Evolutionary conservation across 495 filamentous ascomycete genomes (phyloP).

Genomic region (Penicillium canescens): DNA sequence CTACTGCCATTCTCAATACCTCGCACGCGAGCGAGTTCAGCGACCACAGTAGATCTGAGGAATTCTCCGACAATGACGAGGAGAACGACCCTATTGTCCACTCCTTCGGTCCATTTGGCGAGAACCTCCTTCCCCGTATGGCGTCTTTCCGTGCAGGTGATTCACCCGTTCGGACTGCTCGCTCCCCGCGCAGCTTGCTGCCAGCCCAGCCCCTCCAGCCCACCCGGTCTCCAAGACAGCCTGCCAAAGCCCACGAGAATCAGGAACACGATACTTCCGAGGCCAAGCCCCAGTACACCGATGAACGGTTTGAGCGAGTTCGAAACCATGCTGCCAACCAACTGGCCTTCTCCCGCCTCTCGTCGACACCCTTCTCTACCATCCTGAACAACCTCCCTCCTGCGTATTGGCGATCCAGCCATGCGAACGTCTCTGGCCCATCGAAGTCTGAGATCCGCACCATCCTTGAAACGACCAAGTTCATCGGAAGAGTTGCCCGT

Average conservation of each 20-base stretch:
- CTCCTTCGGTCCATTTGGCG: constrained; percentile 86
- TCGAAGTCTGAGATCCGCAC: constrained; percentile 62
- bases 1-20: constrained; percentile 34
- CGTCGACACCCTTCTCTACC: constrained; percentile 87
- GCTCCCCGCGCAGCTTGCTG: constrained; percentile 29
- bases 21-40: constrained; percentile 60
- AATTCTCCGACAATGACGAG: constrained; percentile 79
- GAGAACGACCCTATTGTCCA: constrained; percentile 91
- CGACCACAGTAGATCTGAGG: constrained; percentile 56
- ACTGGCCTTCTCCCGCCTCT: constrained; percentile 90
- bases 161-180: constrained; percentile 52
- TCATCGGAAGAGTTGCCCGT: constrained; percentile 83
- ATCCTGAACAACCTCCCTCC: constrained; percentile 82
- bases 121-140: constrained; percentile 76
- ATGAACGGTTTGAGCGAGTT: constrained; percentile 36
- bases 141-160: constrained; percentile 65
- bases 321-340: constrained; percentile 90
- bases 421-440: constrained; percentile 43
- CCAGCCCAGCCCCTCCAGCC: constrained; percentile 38
- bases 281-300: constrained; percentile 35
- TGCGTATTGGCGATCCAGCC: constrained; percentile 52
- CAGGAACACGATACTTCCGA: constrained; percentile 27
- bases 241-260: constrained; percentile 20
- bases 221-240: constrained; percentile 39
- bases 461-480: constrained; percentile 70